Conservation (phyloP, 176 grass and related monocot species). For the Rhipidocladum racemiflorum region DNA sequence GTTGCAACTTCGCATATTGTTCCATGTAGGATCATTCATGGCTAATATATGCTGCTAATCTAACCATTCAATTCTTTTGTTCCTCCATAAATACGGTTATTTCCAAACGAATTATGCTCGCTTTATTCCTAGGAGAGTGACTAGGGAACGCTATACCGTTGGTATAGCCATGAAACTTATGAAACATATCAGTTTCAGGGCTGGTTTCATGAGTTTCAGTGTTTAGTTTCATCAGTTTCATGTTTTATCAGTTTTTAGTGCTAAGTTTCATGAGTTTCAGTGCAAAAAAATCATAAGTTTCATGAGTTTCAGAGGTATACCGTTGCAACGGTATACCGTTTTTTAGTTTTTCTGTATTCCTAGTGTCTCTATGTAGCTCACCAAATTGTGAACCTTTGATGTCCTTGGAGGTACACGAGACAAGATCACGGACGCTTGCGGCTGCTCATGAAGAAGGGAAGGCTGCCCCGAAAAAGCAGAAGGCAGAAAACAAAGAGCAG, state of each 20-base stretch:
- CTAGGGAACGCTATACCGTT: too few species aligned
- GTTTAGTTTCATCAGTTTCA: too few species aligned
- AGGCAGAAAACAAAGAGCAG: conserved; percentile 39
- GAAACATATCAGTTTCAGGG: too few species aligned
- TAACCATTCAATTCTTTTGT: neutral
- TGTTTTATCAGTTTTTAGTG: too few species aligned
- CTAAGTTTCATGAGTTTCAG: too few species aligned
- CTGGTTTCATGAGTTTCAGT: too few species aligned
- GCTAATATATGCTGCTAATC: neutral
- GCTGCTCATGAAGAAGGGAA: conserved; percentile 63
- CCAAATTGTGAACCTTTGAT: neutral
- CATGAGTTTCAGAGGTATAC: too few species aligned
- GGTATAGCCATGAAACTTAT: too few species aligned
- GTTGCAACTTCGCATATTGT: neutral
- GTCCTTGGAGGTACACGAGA: conserved; percentile 60
- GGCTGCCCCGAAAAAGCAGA: conserved; percentile 29
- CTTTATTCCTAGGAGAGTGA: neutral
- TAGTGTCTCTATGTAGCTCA: neutral
- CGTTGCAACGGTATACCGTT: too few species aligned
- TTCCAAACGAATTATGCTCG: neutral
- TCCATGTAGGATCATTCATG: neutral
- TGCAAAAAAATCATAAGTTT: too few species aligned
- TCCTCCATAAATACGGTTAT: neutral
- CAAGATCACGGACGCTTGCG: conserved; percentile 42
- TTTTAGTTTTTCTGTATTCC: too few species aligned